phyloP scores from a whole-genome alignment of 2,329 filamentous ascomycete genomes.

The Pestalotiopsis sp. region DNA sequence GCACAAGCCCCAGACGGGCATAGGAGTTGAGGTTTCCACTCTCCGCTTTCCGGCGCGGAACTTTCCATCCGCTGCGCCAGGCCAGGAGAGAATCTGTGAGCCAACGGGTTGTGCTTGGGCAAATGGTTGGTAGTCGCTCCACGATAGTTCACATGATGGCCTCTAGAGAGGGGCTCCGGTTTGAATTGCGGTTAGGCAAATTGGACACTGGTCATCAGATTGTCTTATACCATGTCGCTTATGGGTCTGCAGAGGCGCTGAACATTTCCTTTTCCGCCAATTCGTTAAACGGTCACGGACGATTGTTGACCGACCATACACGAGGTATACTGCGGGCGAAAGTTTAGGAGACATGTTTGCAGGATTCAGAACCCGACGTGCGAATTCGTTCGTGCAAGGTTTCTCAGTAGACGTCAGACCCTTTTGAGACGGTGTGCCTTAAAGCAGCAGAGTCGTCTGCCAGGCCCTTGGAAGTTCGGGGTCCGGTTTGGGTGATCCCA shows the following conservation, averaged over 20 bases:
- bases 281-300: background rate
- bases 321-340: background rate
- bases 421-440: background rate
- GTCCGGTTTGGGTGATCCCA: background rate
- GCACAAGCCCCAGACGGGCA: background rate
- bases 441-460: background rate
- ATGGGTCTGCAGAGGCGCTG: background rate
- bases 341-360: background rate
- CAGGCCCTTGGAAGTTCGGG: background rate
- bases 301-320: background rate
- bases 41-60: background rate
- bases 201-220: conserved; percentile 1
- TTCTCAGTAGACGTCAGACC: background rate
- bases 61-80: background rate
- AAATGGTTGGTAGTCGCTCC: background rate
- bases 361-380: background rate
- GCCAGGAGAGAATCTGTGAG: background rate
- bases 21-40: background rate
- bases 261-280: background rate
- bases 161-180: background rate
- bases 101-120: background rate
- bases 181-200: background rate
- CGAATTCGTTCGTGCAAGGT: background rate
- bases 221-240: background rate
- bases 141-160: background rate